A percentile compares a stretch with the other conserved stretches of the same genome.
These are phyloP conservation scores for Diaporthe caulivora DNA, from an alignment of 2,329 filamentous ascomycete species.

Conservation along the genomic window DNA sequence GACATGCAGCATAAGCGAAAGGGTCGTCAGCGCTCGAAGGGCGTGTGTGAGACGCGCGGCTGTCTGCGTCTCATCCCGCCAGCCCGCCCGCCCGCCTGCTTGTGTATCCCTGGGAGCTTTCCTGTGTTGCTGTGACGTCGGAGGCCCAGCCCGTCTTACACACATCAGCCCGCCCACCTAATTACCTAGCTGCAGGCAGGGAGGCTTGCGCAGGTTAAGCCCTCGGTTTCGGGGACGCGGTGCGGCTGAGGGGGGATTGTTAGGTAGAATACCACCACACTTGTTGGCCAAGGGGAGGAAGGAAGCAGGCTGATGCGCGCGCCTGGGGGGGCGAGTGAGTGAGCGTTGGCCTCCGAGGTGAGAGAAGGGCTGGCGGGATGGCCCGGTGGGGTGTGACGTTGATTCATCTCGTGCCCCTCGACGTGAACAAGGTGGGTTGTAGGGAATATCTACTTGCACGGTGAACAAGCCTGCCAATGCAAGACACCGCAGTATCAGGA, in stretches of 20 bases:
- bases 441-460: background rate
- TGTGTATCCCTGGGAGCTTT: background rate
- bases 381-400: background rate
- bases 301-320: background rate
- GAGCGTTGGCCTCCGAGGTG: background rate
- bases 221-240: background rate
- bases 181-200: background rate
- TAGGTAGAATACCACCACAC: too few species aligned
- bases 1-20: constrained; percentile 22
- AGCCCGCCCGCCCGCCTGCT: too few species aligned
- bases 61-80: constrained; percentile 16
- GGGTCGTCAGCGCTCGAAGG: constrained; percentile 15
- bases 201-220: background rate
- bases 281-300: background rate
- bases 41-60: constrained; percentile 28
- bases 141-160: background rate
- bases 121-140: background rate
- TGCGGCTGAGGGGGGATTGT: background rate
- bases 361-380: background rate
- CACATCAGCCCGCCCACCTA: too few species aligned
- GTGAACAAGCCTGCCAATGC: background rate
- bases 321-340: background rate
- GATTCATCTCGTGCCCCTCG: background rate
- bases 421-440: background rate
- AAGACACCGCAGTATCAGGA: background rate